Evolutionary conservation across 371 early-diverging fungal species (phyloP), one percentile per base, ranked within the genome.

Genomic region (Mortierella sp.): DNA sequence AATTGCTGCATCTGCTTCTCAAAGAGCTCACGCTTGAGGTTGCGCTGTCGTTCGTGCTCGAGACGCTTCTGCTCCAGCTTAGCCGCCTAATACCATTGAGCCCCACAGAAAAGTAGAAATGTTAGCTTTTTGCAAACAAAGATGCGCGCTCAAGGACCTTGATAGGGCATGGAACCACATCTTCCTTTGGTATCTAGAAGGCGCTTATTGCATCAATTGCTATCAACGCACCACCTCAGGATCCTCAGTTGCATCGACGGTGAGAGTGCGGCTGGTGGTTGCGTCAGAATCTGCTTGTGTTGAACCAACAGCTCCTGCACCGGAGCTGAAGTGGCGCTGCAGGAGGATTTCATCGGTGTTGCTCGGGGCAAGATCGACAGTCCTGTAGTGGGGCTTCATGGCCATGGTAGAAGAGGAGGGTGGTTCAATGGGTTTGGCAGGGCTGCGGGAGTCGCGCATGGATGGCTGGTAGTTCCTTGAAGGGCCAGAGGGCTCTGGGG

Each of bases 1-100:
- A 89, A 76, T 48, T 86, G 87, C 68, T 88, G 89, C 88, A 89
- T 89, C 27, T 88, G 88, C 70, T 87, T 76, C 74, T 89, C 89
- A 81, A 88, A 89, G 54, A 84, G 80, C 70, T 87, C 78, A 43
- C 87, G 87, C 78, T 88, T 87, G 75, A 80, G 60, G 35, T 60
- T 77, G 29, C 88, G 88, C 74, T 88, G 85, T 35, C 86, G 84
- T 55, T 89, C 89, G 63, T 88, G 83, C 56, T 89, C 89, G 70
- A 84, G 71, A 24, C 88, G 82, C 75, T 88, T 89, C 76, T 87
- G 85, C 48, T 88, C 89, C 11, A 88, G 77, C 56, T 84, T 84
- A 16, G 87, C 86, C 41, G 86, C 86, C 86, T 86, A 77, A 27
- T 43, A 63, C 32, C 41, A 14, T 58, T 21, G 8, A 54, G 5